Evolutionary conservation across 768 basidiomycete species (phyloP).

Genomic region (Mycena haematopus): DNA sequence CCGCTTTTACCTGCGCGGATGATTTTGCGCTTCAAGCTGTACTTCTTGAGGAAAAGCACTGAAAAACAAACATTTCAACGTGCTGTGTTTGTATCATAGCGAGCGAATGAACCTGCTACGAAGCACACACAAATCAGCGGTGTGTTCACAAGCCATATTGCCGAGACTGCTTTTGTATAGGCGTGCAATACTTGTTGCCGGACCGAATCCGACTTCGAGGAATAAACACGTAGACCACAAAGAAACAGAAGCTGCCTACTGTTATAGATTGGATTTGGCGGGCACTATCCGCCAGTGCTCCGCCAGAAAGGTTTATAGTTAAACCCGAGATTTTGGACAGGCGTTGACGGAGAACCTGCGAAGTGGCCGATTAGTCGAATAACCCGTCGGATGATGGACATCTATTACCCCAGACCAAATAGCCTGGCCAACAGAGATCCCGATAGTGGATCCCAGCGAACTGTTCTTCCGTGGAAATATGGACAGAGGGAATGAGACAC

Average conservation of each 20-base stretch:
- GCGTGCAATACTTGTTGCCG: conserved; percentile 22
- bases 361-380: too few relatives aligned
- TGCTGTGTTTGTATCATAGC: neutral
- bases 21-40: conserved; percentile 27
- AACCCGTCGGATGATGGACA: too few relatives aligned
- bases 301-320: conserved; percentile 18
- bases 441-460: conserved; percentile 75
- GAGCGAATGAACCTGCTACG: conserved; percentile 8
- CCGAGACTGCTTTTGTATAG: conserved; percentile 23
- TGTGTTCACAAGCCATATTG: conserved; percentile 27
- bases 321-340: conserved; percentile 20
- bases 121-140: conserved; percentile 23
- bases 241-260: neutral
- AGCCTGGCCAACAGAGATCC: conserved; percentile 75
- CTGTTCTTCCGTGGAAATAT: conserved; percentile 39
- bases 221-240: neutral
- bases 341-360: conserved; percentile 14
- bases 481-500: conserved; percentile 40
- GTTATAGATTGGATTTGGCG: conserved; percentile 18
- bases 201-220: conserved; percentile 16
- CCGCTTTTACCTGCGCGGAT: conserved; percentile 16
- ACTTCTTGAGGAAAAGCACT: conserved; percentile 28
- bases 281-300: conserved; percentile 18
- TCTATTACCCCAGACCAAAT: conserved; percentile 62
- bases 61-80: neutral